Evolutionary conservation across 176 grass and related monocot species (phyloP).

Genomic region (Ampelocalamus luodianensis): DNA sequence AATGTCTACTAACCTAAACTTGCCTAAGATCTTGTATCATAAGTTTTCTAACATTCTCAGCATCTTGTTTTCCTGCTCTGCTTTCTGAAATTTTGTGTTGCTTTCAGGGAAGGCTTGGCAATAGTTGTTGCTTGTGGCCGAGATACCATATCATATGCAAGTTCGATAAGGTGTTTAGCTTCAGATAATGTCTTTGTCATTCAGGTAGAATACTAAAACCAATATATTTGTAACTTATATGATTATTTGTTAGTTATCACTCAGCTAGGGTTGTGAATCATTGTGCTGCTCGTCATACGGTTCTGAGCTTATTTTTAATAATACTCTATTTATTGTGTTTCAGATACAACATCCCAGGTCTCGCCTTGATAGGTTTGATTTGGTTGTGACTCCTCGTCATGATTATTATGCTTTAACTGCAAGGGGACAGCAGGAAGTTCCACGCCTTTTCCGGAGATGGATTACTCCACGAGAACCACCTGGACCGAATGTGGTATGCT

Average conservation of each 20-base stretch:
- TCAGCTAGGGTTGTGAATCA: conserved; percentile 22
- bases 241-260: conserved; percentile 9
- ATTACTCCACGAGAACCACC: conserved; percentile 86
- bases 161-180: conserved; percentile 70
- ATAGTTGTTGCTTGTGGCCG: conserved; percentile 91
- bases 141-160: conserved; percentile 78
- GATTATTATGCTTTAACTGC: conserved; percentile 92
- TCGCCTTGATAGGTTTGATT: conserved; percentile 81
- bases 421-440: conserved; percentile 73
- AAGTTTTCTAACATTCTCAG: neutral
- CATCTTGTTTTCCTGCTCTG: neutral
- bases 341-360: conserved; percentile 95
- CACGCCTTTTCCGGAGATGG: conserved; percentile 64
- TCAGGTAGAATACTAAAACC: conserved; percentile 58
- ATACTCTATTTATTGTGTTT: conserved; percentile 38
- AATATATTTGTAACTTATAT: conserved; percentile 15
- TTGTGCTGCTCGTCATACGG: neutral
- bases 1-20: conserved; percentile 3
- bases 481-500: conserved; percentile 78
- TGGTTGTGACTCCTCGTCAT: conserved; percentile 84
- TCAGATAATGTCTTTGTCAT: conserved; percentile 95
- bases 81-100: conserved; percentile 36
- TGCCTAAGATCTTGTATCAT: neutral
- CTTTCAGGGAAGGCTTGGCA: conserved; percentile 78
- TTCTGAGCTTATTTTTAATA: neutral